Evolutionary conservation across 305 asterid genomes (phyloP), one percentile per base, ranked within the genome.

Genomic region (Plantago rigida): DNA sequence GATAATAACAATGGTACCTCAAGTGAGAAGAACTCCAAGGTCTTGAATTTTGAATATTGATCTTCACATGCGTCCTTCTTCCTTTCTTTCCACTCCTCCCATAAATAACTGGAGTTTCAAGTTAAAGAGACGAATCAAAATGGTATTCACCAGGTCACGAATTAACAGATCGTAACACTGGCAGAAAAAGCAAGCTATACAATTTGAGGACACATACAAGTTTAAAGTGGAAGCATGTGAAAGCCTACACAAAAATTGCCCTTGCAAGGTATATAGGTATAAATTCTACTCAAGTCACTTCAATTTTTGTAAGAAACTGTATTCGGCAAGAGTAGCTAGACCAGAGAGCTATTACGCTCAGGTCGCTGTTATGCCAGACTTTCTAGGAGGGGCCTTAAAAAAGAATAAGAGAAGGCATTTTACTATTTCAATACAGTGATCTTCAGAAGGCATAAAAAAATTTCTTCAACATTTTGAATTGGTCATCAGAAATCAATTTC

Each of bases 11-110:
- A 58, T 51, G 63, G 65, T 82, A 87, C 97, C 96, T 92, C 99
- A 54, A 89, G 95, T 3, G 89, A 73, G 63, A 85, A 67, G 39
- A 89, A 92, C 79, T 85, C 83, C 73, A 92, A 57, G 68, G 76
- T 85, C 72, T 59, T 72, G 86, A 92, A 92, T 66, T 80, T 85
- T 48, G 84, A 58, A 71, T 62, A 63, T 66, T 86, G 70, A 72
- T 79, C 89, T 68, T 83, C 92, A 70, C 79, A 59, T 51, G 81
- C 64, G 66, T 71, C 99, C 67, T 73, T 80, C 57, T 75, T 81
- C 83, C 88, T 78, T 82, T 86, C 99, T 67, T 82, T 89, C 95
- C 95, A 92, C 74, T 92, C 99, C 74, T 92, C 99, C 81, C 85
- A 86, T 59, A 93, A 69, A 71, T 93, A 93, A 81, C 99, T 93